Percentiles rank a stretch among this genome's conserved stretches.
Conservation (phyloP, 2,329 filamentous ascomycete species). For the Sporothrix variecibatus region DNA sequence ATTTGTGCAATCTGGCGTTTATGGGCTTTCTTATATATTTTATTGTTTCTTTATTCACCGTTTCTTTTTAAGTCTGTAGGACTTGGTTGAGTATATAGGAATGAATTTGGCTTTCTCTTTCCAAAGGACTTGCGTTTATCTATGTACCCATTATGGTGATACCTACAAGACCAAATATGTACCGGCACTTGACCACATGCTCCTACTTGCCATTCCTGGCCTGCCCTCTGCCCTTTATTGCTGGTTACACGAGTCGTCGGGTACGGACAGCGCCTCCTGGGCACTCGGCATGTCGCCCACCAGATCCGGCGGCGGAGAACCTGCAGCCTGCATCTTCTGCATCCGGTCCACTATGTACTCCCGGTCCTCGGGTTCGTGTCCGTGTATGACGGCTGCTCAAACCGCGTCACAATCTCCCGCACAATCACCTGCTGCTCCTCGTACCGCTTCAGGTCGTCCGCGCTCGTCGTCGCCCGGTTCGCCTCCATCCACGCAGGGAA, state of each 20-base stretch:
- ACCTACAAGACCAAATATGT: neutral
- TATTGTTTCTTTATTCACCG: neutral
- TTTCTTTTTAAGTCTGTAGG: neutral
- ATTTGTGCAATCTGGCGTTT: neutral
- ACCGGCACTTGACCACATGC: neutral
- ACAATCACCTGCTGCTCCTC: slow-evolving; percentile 79
- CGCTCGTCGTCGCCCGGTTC: slow-evolving; percentile 65
- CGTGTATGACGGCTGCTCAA: slow-evolving; percentile 78
- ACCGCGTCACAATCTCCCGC: slow-evolving; percentile 82
- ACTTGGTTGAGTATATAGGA: slow-evolving; percentile 4
- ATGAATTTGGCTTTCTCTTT: neutral
- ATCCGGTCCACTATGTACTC: slow-evolving; percentile 96
- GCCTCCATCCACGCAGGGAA: slow-evolving; percentile 86
- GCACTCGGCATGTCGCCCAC: slow-evolving; percentile 87
- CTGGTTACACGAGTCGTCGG: slow-evolving; percentile 64
- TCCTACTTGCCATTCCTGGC: neutral
- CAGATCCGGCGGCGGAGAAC: slow-evolving; percentile 85
- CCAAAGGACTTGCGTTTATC: neutral
- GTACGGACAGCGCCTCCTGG: slow-evolving; percentile 66
- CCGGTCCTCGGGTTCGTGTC: slow-evolving; percentile 80
- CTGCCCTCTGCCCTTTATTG: slow-evolving; percentile 46
- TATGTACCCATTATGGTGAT: neutral
- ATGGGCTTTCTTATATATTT: neutral
- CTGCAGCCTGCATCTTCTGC: slow-evolving; percentile 99
- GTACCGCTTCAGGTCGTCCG: slow-evolving; percentile 77